Base-by-base conservation (phyloP, 2,329 filamentous ascomycete species). In the Cercospora beticola region DNA sequence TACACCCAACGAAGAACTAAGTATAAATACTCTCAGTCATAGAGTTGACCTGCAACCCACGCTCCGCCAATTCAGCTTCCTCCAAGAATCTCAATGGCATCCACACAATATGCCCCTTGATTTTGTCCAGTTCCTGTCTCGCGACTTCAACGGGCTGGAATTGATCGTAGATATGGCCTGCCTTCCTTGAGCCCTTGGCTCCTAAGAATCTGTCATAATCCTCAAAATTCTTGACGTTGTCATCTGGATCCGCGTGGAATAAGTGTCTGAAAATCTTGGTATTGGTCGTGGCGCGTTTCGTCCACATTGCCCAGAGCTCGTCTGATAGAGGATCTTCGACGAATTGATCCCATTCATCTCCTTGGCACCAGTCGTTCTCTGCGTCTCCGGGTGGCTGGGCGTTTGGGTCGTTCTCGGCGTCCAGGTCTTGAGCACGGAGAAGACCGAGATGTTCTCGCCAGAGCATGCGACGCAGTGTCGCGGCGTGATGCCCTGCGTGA, bases 361-460 rank as follows among this genome's bases (percentile, higher is more conserved):
- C 91, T 82, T 91, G 91, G 78, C 92, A 88, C 77, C 92, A 91
- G 40, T 87, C 81, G 80, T 97, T 97, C 62, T 87, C 86, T 57
- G 87, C 87, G 62, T 87, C 86, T 67, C 86, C 86, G 0, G 94
- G 88, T 0, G 93, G 92, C 64, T 90, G 88, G 74, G 92, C 94
- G 81, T 97, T 97, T 65, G 86, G 84, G 74, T 91, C 87, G 5
- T 89, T 85, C 3, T 80, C 82, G 68, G 90, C 91, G 74, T 90
- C 88, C 56, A 88, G 82, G 36, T 84, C 83, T 79, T 97, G 92
- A 8, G 92, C 85, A 0, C 90, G 88, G 2, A 97, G 80, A 3
- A 97, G 84, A 0, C 94, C 94, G 12, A 97, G 83, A 78, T 98
- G 94, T 81, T 97, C 94, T 56, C 93, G 89, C 92, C 93, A 97